Evolutionary conservation across 805 yeast species (phyloP).

Genomic region (Dipodascopsis tothii): DNA sequence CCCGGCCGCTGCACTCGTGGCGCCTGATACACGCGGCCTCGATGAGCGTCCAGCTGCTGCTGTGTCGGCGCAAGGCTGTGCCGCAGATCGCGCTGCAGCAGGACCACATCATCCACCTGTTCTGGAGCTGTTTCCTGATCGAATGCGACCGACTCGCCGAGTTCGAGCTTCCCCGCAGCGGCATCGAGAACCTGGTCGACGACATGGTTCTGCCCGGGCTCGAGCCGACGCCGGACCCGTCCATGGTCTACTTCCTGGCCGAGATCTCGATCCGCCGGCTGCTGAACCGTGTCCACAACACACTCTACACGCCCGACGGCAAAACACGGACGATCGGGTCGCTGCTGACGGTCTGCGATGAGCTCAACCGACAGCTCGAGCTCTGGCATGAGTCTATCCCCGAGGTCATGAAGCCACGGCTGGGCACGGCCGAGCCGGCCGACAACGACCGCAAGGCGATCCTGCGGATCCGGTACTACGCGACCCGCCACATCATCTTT

Average conservation of each 20-base stretch:
- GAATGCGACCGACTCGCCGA: constrained; percentile 10
- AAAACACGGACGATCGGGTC: neutral
- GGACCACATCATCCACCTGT: constrained; percentile 2
- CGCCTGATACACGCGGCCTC: constrained; percentile 7
- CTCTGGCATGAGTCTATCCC: constrained; percentile 7
- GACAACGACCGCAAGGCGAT: constrained; percentile 1
- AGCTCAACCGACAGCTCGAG: constrained; percentile 10
- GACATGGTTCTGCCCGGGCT: constrained; percentile 6
- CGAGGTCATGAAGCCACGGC: constrained; percentile 2
- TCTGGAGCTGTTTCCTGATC: constrained; percentile 9
- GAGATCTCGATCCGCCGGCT: constrained; percentile 6
- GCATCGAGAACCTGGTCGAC: constrained; percentile 8
- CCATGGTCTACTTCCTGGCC: constrained; percentile 4
- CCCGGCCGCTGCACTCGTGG: constrained; percentile 5
- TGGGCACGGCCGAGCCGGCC: neutral
- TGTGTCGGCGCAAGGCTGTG: neutral
- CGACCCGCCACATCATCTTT: constrained; percentile 5
- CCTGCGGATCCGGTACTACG: constrained; percentile 5
- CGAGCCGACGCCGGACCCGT: constrained; percentile 1
- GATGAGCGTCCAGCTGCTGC: constrained; percentile 2
- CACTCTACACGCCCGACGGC: constrained; percentile 1
- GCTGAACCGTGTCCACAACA: constrained; percentile 8
- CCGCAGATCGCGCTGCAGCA: neutral
- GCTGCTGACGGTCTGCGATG: constrained; percentile 3
- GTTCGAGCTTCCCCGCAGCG: constrained; percentile 7